Conservation (phyloP, 768 basidiomycete genomes). For the Agrocybe pediades region DNA sequence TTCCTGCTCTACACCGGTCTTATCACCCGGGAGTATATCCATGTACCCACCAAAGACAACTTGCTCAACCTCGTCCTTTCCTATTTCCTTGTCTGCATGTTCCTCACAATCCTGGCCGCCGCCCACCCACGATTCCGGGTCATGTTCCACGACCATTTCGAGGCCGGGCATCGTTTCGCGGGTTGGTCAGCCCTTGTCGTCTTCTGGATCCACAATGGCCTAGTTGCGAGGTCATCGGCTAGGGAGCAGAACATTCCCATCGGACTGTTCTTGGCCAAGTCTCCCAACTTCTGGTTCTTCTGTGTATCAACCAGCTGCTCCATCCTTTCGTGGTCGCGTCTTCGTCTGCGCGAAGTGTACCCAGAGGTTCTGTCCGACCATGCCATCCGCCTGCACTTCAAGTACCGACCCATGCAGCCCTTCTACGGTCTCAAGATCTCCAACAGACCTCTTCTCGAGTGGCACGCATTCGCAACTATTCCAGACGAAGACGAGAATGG, state of each 20-base stretch:
- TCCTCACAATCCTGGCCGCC: slow-evolving; percentile 46
- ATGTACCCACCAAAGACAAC: slow-evolving; percentile 23
- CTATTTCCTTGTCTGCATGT: slow-evolving; percentile 47
- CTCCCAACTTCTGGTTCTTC: slow-evolving; percentile 51
- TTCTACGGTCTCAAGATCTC: slow-evolving; percentile 35
- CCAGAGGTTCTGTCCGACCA: slow-evolving; percentile 55
- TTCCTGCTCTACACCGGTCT: slow-evolving; percentile 49
- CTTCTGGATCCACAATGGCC: slow-evolving; percentile 48
- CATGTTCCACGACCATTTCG: slow-evolving; percentile 54
- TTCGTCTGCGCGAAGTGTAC: slow-evolving; percentile 49
- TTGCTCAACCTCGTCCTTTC: slow-evolving; percentile 36
- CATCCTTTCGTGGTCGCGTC: slow-evolving; percentile 52
- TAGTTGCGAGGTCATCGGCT: slow-evolving; percentile 34
- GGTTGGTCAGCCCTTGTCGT: slow-evolving; percentile 54
- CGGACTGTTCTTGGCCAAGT: slow-evolving; percentile 42
- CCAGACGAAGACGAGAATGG: slow-evolving; percentile 35
- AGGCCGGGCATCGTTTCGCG: slow-evolving; percentile 54
- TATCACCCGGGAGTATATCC: slow-evolving; percentile 37
- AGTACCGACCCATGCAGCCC: slow-evolving; percentile 41
- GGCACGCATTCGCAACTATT: slow-evolving; percentile 52
- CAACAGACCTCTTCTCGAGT: slow-evolving; percentile 45
- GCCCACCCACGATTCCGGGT: slow-evolving; percentile 51
- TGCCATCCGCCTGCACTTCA: slow-evolving; percentile 55
- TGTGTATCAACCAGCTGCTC: slow-evolving; percentile 36
- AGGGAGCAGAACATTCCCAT: slow-evolving; percentile 33